Evolutionary conservation across 257 asterid species (phyloP), one percentile per base, ranked within the genome.

Genomic region (Solanum arcanum): DNA sequence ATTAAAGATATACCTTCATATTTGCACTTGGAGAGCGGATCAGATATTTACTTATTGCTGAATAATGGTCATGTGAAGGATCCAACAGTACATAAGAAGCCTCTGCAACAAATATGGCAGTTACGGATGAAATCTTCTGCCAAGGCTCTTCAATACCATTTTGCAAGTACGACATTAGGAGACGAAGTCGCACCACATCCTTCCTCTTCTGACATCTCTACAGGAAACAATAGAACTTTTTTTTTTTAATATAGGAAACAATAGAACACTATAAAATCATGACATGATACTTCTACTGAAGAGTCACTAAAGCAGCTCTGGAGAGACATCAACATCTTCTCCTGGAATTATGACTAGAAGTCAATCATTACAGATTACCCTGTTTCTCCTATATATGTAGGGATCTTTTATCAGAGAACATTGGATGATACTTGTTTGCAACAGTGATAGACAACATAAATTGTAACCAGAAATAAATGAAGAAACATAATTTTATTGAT

Each of bases 71-170:
- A 90, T 93, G 94, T 66, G 97, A 92, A 68, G 92, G 91, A 88
- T 96, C 95, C 91, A 96, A 90, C 82, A 96, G 90, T 33, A 94
- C 89, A 87, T 94, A 80, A 87, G 99, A 94, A 90, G 98, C 94
- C 93, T 95, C 99, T 16, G 98, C 99, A 88, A 90, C 81, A 66
- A 96, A 95, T 70, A 91, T 90, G 80, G 98, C 94, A 89, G 90
- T 92, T 87, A 92, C 64, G 15, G 98, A 95, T 84, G 99, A 91
- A 90, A 96, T 91, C 92, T 94, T 94, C 91, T 94, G 98, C 94
- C 97, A 92, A 64, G 90, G 95, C 89, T 92, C 93, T 89, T 91
- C 93, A 73, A 96, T 92, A 89, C 99, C 94, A 90, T 94, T 96
- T 91, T 96, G 98, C 91, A 96, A 88, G 94, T 92, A 94, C 44